Percentiles rank a stretch among this genome's conserved stretches.
Conservation (phyloP, 2,329 filamentous ascomycete species). For the Botryotinia calthae region DNA sequence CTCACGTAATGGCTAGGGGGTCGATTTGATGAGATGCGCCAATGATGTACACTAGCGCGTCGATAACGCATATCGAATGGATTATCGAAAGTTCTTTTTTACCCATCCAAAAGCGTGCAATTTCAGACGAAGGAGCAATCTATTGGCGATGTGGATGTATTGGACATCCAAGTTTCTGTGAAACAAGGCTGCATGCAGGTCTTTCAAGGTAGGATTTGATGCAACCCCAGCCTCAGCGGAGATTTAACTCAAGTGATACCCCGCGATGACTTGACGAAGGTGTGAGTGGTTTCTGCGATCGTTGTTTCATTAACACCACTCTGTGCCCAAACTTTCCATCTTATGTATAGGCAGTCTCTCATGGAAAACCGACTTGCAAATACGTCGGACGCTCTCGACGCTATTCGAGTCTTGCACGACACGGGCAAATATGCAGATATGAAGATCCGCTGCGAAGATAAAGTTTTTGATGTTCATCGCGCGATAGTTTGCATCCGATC, state of each 20-base stretch:
- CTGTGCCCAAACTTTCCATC: not conserved
- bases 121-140: not conserved
- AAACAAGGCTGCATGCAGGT: not conserved
- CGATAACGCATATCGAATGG: not conserved
- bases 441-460: constrained; percentile 24
- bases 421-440: constrained; percentile 28
- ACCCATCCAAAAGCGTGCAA: not conserved
- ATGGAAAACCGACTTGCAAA: not conserved
- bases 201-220: not conserved
- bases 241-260: not conserved
- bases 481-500: constrained; percentile 28
- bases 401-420: constrained; percentile 13
- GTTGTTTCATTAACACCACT: not conserved
- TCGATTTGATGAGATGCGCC: not conserved
- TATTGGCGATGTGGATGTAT: not conserved
- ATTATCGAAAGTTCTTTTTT: too few relatives aligned
- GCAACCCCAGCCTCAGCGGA: not conserved
- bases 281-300: not conserved
- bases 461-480: constrained; percentile 26
- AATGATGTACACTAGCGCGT: not conserved
- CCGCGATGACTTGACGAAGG: not conserved
- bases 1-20: too few relatives aligned
- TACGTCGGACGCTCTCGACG: not conserved
- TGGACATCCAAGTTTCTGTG: not conserved
- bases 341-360: not conserved